Conservation (phyloP, 352 stramenopile genomes). For the Peronospora farinosa region DNA sequence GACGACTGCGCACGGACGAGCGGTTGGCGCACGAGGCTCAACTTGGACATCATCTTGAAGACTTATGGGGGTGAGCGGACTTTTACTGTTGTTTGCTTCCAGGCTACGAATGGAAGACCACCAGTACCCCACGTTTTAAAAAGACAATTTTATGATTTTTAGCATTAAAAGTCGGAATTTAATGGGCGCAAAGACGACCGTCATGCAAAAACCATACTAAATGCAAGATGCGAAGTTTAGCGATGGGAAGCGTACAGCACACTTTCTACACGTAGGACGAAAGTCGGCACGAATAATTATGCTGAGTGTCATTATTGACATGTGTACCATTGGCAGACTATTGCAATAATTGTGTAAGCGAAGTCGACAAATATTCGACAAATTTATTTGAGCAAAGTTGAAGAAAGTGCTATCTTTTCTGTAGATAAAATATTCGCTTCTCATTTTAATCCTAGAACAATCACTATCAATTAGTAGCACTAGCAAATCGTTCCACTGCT, state of each 20-base stretch:
- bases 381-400: slow-evolving; percentile 56
- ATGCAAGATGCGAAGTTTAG: too few relatives aligned
- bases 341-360: too few relatives aligned
- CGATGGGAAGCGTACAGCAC: too few relatives aligned
- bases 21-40: slow-evolving; percentile 40
- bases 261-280: too few relatives aligned
- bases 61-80: slow-evolving; percentile 6
- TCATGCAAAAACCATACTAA: too few relatives aligned
- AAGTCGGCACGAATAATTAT: too few relatives aligned
- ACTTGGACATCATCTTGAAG: slow-evolving; percentile 60
- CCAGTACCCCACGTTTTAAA: slow-evolving; percentile 26
- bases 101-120: slow-evolving; percentile 37
- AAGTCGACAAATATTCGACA: too few relatives aligned
- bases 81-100: slow-evolving; percentile 16
- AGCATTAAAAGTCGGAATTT: slow-evolving; percentile 13
- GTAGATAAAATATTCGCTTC: slow-evolving; percentile 64
- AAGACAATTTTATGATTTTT: slow-evolving; percentile 13
- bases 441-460: slow-evolving; percentile 64
- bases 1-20: slow-evolving; percentile 73
- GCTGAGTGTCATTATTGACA: too few relatives aligned
- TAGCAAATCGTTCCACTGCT: slow-evolving; percentile 68
- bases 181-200: not conserved
- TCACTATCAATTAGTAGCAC: slow-evolving; percentile 67
- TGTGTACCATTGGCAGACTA: too few relatives aligned
- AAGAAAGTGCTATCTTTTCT: slow-evolving; percentile 65